These are phyloP conservation scores for Suhomyces sp. DNA, from an alignment of 805 yeast species.

Conservation along the genomic window DNA sequence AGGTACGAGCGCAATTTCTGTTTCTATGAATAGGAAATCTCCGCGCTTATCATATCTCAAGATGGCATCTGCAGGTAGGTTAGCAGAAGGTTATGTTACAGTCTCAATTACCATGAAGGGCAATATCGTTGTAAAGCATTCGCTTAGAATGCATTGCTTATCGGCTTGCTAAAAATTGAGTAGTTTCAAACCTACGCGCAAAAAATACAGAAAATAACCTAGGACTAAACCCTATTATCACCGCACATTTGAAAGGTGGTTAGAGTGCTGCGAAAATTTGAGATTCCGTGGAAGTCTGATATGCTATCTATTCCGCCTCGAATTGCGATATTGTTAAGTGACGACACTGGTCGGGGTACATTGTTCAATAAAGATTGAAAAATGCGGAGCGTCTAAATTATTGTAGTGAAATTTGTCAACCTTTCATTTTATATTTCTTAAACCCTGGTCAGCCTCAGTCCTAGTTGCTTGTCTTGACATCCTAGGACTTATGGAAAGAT, in stretches of 20 bases:
- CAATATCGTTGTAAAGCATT: not conserved
- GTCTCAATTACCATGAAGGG: not conserved
- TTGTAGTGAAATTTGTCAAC: not conserved
- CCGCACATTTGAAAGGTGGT: not conserved
- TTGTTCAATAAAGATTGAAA: not conserved
- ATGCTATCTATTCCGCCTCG: not conserved
- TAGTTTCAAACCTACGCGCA: not conserved
- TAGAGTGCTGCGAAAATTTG: not conserved
- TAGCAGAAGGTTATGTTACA: not conserved
- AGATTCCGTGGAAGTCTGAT: not conserved
- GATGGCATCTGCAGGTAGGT: not conserved
- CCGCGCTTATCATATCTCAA: not conserved
- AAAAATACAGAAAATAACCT: not conserved
- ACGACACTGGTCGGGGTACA: not conserved
- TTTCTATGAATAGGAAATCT: not conserved
- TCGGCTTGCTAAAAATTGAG: not conserved
- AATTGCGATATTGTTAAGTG: not conserved
- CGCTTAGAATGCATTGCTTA: not conserved
- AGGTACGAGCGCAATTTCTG: not conserved
- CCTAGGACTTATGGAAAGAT: not conserved
- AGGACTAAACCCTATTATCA: not conserved
- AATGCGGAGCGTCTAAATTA: not conserved
- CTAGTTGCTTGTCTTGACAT: not conserved
- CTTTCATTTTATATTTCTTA: not conserved
- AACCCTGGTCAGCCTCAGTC: not conserved